Evolutionary conservation across 164 flowering plant species (phyloP), one percentile per base, ranked within the genome.

Genomic region (Macadamia integrifolia): DNA sequence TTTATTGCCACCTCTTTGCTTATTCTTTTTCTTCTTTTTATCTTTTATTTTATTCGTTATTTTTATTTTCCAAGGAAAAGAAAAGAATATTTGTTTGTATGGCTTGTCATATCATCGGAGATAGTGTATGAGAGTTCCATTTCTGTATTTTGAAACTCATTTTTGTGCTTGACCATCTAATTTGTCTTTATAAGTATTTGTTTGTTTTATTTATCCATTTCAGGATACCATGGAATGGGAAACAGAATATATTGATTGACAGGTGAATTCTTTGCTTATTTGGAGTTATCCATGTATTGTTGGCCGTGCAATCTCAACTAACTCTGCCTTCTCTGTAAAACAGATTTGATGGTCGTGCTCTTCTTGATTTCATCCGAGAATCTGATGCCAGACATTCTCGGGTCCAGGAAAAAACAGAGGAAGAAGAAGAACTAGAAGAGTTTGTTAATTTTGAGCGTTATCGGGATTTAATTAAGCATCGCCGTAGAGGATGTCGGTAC

Each of bases 401-500:
- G 31, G 78, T 64, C 29, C 85, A 78, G 28, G 85, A 86, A 31
- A 94, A 87, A 80, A 83, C 95, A 0, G 93, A 88, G 69, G 98
- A 94, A 71, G 98, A 94, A 62, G 95, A 88, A 81, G 93, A 94
- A 78, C 72, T 94, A 75, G 98, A 94, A 82, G 98, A 92, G 90
- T 94, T 91, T 87, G 97, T 92, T 85, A 93, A 81, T 88, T 93
- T 93, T 92, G 96, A 93, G 98, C 97, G 98, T 85, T 94, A 88
- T 80, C 97, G 97, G 97, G 98, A 92, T 90, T 87, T 92, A 87
- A 90, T 93, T 88, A 94, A 94, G 90, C 98, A 86, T 87, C 98
- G 89, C 50, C 98, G 95, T 83, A 92, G 94, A 92, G 97, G 98
- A 94, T 94, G 98, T 92, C 96, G 97, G 98, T 94, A 94, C 92